Evolutionary conservation across 2,329 filamentous ascomycete species (phyloP), one percentile per base, ranked within the genome.

Genomic region (Phaeoacremonium minimum): DNA sequence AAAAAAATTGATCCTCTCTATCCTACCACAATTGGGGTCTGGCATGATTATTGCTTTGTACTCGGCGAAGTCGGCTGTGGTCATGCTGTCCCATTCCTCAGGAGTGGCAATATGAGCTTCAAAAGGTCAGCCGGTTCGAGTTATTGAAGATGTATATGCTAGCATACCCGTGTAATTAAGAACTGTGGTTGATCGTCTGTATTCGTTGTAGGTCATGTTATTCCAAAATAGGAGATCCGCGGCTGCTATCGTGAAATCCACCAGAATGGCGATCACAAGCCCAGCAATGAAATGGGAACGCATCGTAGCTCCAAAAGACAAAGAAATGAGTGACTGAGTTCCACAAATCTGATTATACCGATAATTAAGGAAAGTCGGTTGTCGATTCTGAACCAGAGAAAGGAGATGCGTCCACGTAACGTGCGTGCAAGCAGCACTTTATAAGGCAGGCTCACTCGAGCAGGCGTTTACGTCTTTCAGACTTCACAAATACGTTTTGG

Each of bases 41-140:
- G 61, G 58, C 26, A 69, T 51, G 36, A 70, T 49, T 34, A 70
- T 63, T 11, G 65, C 65, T 46, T 64, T 66, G 58, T 58, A 70
- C 37, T 57, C 52, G 31, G 62, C 55, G 47, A 68, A 68, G 40
- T 70, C 65, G 22, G 51, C 52, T 3, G 61, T 60, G 7, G 55
- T 62, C 53, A 65, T 59, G 29, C 51, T 40, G 31, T 46, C 45
- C 61, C 61, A 67, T 44, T 64, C 52, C 4, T 41, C 48, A 13
- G 53, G 52, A n/a, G 46, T 55, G 30, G 61, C 56, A 15, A 55
- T 51, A 34, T 64, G 56, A 15, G 53, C 55, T 54, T n/a, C n/a
- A n/a, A n/a, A n/a, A n/a, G n/a, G n/a, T n/a, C n/a, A n/a, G n/a
- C n/a, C n/a, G n/a, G n/a, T n/a, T n/a, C n/a, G n/a, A n/a, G n/a